Conservation (phyloP, 2,329 filamentous ascomycete species). For the Tolypocladium tropicale region DNA sequence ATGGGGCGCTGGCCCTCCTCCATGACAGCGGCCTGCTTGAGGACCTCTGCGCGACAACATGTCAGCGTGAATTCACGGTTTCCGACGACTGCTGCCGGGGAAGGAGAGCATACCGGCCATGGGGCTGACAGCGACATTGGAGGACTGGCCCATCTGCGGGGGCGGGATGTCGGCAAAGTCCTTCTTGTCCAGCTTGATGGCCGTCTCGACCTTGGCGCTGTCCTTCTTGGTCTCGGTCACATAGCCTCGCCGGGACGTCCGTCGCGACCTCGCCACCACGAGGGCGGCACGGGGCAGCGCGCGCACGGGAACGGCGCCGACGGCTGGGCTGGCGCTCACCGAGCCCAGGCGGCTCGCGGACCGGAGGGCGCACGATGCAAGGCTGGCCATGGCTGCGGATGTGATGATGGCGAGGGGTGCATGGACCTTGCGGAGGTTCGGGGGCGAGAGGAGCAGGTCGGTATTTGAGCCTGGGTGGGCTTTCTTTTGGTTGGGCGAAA, state of each 20-base stretch:
- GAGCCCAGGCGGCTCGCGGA: conserved; percentile 57
- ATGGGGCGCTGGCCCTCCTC: conserved; percentile 89
- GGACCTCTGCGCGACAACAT: conserved; percentile 43
- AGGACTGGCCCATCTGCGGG: conserved; percentile 18
- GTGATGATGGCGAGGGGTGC: conserved; percentile 10
- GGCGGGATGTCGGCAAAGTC: conserved; percentile 54
- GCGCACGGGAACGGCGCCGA: not conserved
- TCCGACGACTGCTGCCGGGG: not conserved
- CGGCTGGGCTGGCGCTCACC: not conserved
- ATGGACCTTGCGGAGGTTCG: conserved; percentile 4
- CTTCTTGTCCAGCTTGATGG: conserved; percentile 79
- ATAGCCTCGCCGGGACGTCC: conserved; percentile 50
- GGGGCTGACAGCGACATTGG: conserved; percentile 62
- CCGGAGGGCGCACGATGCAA: conserved; percentile 60
- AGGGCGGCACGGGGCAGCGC: conserved; percentile 17
- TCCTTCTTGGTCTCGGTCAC: conserved; percentile 75
- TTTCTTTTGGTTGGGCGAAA: not conserved
- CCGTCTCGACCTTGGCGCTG: conserved; percentile 74
- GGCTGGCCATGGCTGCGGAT: conserved; percentile 43
- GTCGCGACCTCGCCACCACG: conserved; percentile 10
- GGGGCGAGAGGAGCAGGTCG: conserved; percentile 9
- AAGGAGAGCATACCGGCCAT: conserved; percentile 39
- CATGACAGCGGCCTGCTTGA: conserved; percentile 89
- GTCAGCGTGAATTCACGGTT: conserved; percentile 1
- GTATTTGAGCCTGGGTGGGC: conserved; percentile 4